Evolutionary conservation across 805 yeast species (phyloP).

Genomic region (Ogataea methylovora): DNA sequence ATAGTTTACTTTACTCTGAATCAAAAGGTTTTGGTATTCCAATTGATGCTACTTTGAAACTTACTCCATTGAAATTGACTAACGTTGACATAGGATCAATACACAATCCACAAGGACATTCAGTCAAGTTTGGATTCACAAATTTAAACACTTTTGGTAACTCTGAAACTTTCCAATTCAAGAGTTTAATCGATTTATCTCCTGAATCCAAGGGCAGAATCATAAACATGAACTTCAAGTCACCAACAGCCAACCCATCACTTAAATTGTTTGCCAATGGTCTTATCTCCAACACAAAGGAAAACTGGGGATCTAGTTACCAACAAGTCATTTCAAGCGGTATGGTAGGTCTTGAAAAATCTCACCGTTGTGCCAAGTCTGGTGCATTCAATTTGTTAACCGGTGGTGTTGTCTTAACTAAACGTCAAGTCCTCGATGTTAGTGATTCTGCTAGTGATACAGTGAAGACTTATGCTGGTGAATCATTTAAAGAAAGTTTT

Average conservation of each 20-base stretch:
- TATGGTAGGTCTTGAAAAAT: constrained; percentile 38
- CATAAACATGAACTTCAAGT: constrained; percentile 39
- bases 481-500: constrained; percentile 50
- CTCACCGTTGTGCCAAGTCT: constrained; percentile 16
- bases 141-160: constrained; percentile 55
- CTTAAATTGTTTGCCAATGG: constrained; percentile 39
- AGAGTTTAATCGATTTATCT: constrained; percentile 37
- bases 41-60: constrained; percentile 23
- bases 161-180: constrained; percentile 53
- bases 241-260: constrained; percentile 38
- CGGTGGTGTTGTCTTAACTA: constrained; percentile 51
- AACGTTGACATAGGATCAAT: constrained; percentile 26
- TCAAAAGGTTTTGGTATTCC: constrained; percentile 13
- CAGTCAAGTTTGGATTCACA: constrained; percentile 25
- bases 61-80: constrained; percentile 24
- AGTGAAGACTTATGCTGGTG: constrained; percentile 52
- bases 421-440: constrained; percentile 47
- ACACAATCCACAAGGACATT: constrained; percentile 27
- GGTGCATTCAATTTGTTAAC: constrained; percentile 18
- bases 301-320: constrained; percentile 42
- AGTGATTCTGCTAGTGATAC: constrained; percentile 48
- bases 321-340: constrained; percentile 46
- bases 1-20: neutral
- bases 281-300: constrained; percentile 43
- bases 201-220: constrained; percentile 47